These are phyloP conservation scores for Xylariaceae sp. DNA, from an alignment of 2,329 filamentous ascomycete genomes.

Conservation along the genomic window DNA sequence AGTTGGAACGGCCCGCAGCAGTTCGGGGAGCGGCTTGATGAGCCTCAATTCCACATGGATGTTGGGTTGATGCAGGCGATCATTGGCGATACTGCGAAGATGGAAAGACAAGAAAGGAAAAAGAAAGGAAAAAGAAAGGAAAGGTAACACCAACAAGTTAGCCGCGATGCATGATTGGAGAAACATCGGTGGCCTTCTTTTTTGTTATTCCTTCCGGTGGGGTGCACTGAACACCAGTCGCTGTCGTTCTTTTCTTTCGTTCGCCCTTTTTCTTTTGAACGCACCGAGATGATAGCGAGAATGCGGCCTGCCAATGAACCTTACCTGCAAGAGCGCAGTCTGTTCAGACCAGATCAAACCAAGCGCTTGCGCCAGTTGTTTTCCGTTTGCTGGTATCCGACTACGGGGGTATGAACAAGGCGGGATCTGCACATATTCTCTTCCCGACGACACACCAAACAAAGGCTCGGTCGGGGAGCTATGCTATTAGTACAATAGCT, in stretches of 20 bases:
- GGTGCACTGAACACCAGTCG: not conserved
- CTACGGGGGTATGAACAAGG: too few relatives aligned
- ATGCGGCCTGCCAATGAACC: constrained; percentile 1
- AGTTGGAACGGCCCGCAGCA: constrained; percentile 10
- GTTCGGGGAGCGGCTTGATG: not conserved
- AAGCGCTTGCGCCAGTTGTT: too few relatives aligned
- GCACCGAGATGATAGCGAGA: too few relatives aligned
- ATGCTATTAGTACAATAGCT: too few relatives aligned
- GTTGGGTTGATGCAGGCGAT: not conserved
- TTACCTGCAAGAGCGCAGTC: too few relatives aligned
- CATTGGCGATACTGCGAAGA: not conserved
- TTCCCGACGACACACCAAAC: too few relatives aligned
- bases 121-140: not conserved
- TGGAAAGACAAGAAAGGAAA: not conserved
- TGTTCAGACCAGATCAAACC: too few relatives aligned
- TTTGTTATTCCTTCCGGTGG: too few relatives aligned
- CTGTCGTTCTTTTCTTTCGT: constrained; percentile 11
- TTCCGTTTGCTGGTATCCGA: too few relatives aligned
- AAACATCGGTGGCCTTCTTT: too few relatives aligned
- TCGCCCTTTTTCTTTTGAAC: constrained; percentile 14
- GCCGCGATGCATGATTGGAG: not conserved
- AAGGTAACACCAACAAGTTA: not conserved
- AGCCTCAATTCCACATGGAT: constrained; percentile 11
- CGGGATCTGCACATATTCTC: too few relatives aligned
- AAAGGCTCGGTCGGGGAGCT: too few relatives aligned